Base-by-base conservation (phyloP, 768 basidiomycete genomes). In the Russula dissimulans region DNA sequence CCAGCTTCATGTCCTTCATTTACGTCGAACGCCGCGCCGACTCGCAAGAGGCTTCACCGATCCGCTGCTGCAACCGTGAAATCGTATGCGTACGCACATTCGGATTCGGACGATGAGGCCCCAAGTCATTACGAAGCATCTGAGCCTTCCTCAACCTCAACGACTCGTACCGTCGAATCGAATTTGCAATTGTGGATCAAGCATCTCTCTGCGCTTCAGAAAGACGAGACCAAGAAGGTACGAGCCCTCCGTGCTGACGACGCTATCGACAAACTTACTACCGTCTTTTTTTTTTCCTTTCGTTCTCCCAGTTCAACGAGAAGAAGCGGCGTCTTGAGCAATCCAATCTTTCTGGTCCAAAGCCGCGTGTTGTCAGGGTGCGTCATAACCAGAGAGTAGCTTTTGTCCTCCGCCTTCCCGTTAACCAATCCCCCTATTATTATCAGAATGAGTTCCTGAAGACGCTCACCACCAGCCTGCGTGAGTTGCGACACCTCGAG, bases 191-290 rank as follows among this genome's bases (percentile, higher is more conserved):
- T 76, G 46, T 91, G 88, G 88, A 81, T 89, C 67, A 81, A 81
- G 67, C 81, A 87, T 64, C 70, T 91, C 39, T 73, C 77, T 6
- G 73, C 77, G 17, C 70, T 91, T 45, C 72, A 81, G 22, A 85
- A 82, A 68, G 77, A 79, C 31, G 88, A 91, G 67, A 83, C 85
- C 62, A 79, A 79, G 63, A 89, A 88, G 80, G 88, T 87, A 57
- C 6, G 45, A 17, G 0, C 4, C 17, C 34, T 12, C 8, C 38
- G 42, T 46, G 46, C 36, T 65, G 67, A 58, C 61, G 44, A 39
- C 9, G 44, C 9, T 12, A 2, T 29, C 15, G 29, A 56, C 38
- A 4, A 38, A 12, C 36, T 38, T 38, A 12, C 12, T 15, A 31
- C 15, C 29, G 29, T 31, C 22, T 39, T 39, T 18, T 26, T 12